Conservation (phyloP, 345 rosid species). For the Gossypium turneri region DNA sequence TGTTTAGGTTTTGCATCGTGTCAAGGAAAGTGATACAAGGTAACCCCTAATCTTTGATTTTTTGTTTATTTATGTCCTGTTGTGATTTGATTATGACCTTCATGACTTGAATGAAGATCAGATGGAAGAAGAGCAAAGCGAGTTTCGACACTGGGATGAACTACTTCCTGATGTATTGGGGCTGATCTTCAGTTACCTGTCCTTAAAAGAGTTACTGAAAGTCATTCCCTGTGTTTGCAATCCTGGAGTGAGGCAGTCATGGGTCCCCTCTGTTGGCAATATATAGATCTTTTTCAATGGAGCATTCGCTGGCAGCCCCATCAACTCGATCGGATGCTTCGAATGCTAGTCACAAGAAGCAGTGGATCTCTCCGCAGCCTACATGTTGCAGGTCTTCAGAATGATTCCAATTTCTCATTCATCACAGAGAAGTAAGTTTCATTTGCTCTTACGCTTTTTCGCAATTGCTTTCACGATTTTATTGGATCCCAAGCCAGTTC, state of each 20-base stretch:
- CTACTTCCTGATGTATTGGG: slow-evolving; percentile 88
- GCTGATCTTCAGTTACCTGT: too few relatives aligned
- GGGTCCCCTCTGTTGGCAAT: slow-evolving; percentile 99
- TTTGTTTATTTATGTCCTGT: too few relatives aligned
- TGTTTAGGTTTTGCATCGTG: too few relatives aligned
- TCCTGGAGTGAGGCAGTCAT: too few relatives aligned
- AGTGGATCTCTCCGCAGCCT: slow-evolving; percentile 74
- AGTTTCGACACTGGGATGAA: slow-evolving; percentile 56
- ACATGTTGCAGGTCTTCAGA: slow-evolving; percentile 49
- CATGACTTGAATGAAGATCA: too few relatives aligned
- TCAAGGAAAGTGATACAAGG: too few relatives aligned
- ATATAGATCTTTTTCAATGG: slow-evolving; percentile 80
- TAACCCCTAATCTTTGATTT: too few relatives aligned
- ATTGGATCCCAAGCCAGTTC: not conserved
- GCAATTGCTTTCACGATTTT: not conserved
- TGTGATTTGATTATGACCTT: too few relatives aligned
- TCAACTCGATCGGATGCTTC: slow-evolving; percentile 66
- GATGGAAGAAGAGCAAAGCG: too few relatives aligned
- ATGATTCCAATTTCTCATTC: slow-evolving; percentile 53
- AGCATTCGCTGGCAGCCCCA: slow-evolving; percentile 42
- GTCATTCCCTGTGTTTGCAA: too few relatives aligned
- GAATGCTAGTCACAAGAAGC: slow-evolving; percentile 60
- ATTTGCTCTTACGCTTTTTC: not conserved
- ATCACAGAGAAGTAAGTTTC: slow-evolving; percentile 70
- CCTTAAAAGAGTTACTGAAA: too few relatives aligned